A percentile compares a stretch with the other conserved stretches of the same genome.
Evolutionary conservation across 202 grass and related monocot genomes (phyloP).

Genomic region (Schoenoplectus triqueter): DNA sequence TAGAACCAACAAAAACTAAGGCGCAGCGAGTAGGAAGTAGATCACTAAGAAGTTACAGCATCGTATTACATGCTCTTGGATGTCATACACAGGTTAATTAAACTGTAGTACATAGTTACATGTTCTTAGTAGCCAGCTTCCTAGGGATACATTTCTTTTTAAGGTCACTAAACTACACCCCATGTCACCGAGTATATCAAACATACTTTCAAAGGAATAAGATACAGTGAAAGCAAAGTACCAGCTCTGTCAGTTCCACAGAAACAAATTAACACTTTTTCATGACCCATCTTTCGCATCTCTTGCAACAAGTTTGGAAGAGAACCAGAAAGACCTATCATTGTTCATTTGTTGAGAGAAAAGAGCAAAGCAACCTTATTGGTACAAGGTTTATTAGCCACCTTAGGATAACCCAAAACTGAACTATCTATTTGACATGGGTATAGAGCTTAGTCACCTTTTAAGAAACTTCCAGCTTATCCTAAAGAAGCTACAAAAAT

Average conservation of each 20-base stretch:
- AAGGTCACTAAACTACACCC: conserved; percentile 28
- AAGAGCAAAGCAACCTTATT: background rate
- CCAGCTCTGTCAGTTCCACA: background rate
- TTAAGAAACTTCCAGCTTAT: background rate
- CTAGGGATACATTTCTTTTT: background rate
- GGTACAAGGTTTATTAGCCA: background rate
- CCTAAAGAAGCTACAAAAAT: conserved; percentile 42
- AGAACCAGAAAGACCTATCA: background rate
- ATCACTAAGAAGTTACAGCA: background rate
- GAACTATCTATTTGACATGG: background rate
- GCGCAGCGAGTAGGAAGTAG: background rate
- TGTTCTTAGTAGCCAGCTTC: conserved; percentile 1
- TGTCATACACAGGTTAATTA: background rate
- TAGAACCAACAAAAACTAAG: background rate
- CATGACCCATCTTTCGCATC: too few relatives aligned
- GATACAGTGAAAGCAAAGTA: background rate
- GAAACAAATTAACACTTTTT: background rate
- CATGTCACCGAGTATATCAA: background rate
- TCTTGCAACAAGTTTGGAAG: too few relatives aligned
- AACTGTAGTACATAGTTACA: conserved; percentile 30
- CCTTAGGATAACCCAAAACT: background rate
- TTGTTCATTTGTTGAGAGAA: background rate
- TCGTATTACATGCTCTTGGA: background rate
- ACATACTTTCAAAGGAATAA: background rate
- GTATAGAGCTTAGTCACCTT: conserved; percentile 7